Evolutionary conservation across 495 filamentous ascomycete species (phyloP).

Genomic region (Penicillium roqueforti): DNA sequence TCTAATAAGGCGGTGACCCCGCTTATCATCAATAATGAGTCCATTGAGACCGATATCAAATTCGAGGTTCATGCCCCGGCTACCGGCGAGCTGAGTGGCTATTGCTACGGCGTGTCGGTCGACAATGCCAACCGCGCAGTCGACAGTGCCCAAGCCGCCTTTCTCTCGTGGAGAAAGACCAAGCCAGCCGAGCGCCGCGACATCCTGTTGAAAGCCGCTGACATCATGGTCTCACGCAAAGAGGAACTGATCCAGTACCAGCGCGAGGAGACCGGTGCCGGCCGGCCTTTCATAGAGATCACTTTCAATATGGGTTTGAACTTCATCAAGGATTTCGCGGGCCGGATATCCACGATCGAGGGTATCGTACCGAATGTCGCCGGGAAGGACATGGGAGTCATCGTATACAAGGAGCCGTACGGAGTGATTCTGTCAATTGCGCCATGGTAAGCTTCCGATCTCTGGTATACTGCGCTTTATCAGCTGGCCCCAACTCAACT

Average conservation of each 20-base stretch:
- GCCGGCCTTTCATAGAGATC: constrained; percentile 45
- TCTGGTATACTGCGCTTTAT: neutral
- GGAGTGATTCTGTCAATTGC: constrained; percentile 78
- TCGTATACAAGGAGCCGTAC: constrained; percentile 73
- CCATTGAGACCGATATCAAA: constrained; percentile 53
- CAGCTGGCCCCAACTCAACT: constrained; percentile 10
- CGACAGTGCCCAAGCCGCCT: constrained; percentile 59
- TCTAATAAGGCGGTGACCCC: constrained; percentile 45
- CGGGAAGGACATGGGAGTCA: constrained; percentile 51
- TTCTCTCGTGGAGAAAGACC: constrained; percentile 63
- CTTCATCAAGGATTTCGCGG: constrained; percentile 65
- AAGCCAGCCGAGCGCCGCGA: constrained; percentile 58
- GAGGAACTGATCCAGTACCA: constrained; percentile 60
- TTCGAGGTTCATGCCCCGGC: constrained; percentile 66
- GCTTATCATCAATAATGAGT: constrained; percentile 70
- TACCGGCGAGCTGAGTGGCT: constrained; percentile 57
- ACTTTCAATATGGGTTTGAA: constrained; percentile 55
- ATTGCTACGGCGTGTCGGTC: constrained; percentile 57
- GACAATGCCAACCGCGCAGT: constrained; percentile 51
- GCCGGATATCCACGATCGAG: constrained; percentile 53
- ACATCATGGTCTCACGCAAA: constrained; percentile 56
- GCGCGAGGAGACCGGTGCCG: constrained; percentile 63
- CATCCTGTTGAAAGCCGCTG: constrained; percentile 65
- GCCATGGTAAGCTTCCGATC: constrained; percentile 59
- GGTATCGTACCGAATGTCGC: constrained; percentile 56